Percentiles rank a stretch among this genome's conserved stretches.
These are phyloP conservation scores for Hyaloscypha hepaticicola DNA, from an alignment of 495 filamentous ascomycete species.

Conservation along the genomic window DNA sequence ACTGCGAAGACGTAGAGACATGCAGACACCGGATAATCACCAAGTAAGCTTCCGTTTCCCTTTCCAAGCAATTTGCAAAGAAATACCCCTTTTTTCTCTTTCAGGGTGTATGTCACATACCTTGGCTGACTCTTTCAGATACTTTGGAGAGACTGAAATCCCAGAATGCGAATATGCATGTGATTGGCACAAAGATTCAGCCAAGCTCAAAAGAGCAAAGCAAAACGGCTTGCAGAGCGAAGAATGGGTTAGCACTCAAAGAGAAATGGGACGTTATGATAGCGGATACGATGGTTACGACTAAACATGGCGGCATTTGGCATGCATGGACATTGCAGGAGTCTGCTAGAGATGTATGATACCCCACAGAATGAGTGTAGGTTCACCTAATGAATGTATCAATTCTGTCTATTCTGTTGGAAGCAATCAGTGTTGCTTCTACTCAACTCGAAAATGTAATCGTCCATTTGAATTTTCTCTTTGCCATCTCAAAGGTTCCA, in stretches of 20 bases:
- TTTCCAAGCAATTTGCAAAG: not conserved
- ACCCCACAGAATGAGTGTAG: not conserved
- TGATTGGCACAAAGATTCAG: constrained; percentile 80
- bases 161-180: constrained; percentile 80
- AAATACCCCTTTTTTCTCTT: not conserved
- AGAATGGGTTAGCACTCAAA: constrained; percentile 73
- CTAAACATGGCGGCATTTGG: constrained; percentile 14
- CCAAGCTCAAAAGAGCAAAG: constrained; percentile 62
- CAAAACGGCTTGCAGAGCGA: constrained; percentile 61
- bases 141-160: constrained; percentile 66
- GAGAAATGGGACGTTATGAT: constrained; percentile 56
- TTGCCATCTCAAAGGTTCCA: too few species aligned
- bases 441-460: not conserved
- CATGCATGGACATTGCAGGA: not conserved
- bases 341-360: constrained; percentile 1
- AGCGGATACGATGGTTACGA: constrained; percentile 43
- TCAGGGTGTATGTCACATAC: not conserved
- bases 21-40: constrained; percentile 80
- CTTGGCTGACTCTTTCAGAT: not conserved
- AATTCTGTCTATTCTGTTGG: not conserved
- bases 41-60: constrained; percentile 47
- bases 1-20: constrained; percentile 71
- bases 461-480: too few species aligned
- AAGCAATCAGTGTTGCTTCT: not conserved
- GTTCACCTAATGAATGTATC: not conserved